A percentile compares a stretch with the other conserved stretches of the same genome.
Conservation (phyloP, 208 protist species). For the Naegleria lovaniensis region DNA sequence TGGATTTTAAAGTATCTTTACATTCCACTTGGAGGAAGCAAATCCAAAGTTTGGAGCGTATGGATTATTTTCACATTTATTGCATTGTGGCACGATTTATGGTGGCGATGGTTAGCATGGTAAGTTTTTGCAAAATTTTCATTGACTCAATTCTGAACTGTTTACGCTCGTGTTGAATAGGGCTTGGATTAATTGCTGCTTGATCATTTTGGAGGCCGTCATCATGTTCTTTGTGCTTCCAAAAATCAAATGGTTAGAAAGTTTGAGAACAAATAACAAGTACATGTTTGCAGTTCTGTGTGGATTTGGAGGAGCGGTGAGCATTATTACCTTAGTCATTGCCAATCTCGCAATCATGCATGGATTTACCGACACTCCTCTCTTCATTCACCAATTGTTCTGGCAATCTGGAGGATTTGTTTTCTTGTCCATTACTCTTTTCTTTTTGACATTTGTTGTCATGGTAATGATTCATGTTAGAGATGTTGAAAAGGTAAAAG, state of each 20-base stretch:
- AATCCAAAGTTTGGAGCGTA: slow-evolving; percentile 54
- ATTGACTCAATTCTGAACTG: slow-evolving; percentile 23
- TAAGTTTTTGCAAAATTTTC: not conserved
- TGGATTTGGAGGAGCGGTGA: slow-evolving; percentile 41
- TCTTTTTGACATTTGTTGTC: not conserved
- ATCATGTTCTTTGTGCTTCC: slow-evolving; percentile 52
- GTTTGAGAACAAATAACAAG: not conserved
- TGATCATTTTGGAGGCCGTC: slow-evolving; percentile 59
- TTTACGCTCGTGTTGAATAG: slow-evolving; percentile 43
- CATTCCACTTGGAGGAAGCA: slow-evolving; percentile 71
- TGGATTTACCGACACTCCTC: not conserved
- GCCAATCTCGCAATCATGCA: slow-evolving; percentile 50
- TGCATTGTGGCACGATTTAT: slow-evolving; percentile 79
- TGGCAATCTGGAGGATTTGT: not conserved
- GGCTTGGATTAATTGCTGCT: slow-evolving; percentile 60
- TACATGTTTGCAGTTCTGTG: slow-evolving; percentile 48
- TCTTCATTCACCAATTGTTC: not conserved
- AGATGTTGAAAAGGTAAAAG: not conserved
- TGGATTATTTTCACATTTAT: slow-evolving; percentile 82
- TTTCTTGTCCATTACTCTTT: not conserved
- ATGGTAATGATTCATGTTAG: not conserved
- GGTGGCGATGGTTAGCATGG: slow-evolving; percentile 54
- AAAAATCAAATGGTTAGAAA: not conserved
- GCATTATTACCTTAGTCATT: slow-evolving; percentile 54
- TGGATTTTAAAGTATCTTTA: slow-evolving; percentile 88